phyloP scores from a whole-genome alignment of 2,329 filamentous ascomycete genomes.

The Xylaria sp. region DNA sequence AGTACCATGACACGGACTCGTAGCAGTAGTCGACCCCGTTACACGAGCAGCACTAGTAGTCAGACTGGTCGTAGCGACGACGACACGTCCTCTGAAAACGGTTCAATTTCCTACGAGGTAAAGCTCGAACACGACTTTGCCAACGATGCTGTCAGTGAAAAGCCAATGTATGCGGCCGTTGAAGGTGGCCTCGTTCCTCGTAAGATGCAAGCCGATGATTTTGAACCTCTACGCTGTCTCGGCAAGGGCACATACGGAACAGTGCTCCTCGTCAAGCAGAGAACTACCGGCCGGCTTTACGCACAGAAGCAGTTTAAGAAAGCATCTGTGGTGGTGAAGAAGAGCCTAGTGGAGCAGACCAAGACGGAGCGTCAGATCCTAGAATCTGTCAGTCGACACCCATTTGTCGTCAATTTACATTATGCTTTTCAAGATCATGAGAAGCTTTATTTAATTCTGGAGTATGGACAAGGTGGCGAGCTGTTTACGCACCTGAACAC shows the following conservation, averaged over 20 bases:
- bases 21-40: slow-evolving; percentile 61
- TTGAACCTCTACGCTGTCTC: slow-evolving; percentile 87
- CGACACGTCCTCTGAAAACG: slow-evolving; percentile 71
- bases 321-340: slow-evolving; percentile 91
- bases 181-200: slow-evolving; percentile 63
- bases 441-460: slow-evolving; percentile 95
- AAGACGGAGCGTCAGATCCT: slow-evolving; percentile 95
- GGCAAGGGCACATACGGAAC: slow-evolving; percentile 97
- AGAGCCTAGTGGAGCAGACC: slow-evolving; percentile 94
- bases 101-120: slow-evolving; percentile 80
- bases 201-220: slow-evolving; percentile 93
- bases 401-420: slow-evolving; percentile 96
- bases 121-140: slow-evolving; percentile 84
- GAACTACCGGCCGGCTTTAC: slow-evolving; percentile 83
- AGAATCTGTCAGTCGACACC: slow-evolving; percentile 94
- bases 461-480: slow-evolving; percentile 97
- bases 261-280: slow-evolving; percentile 90
- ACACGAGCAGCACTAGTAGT: slow-evolving; percentile 58
- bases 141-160: slow-evolving; percentile 64
- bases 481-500: slow-evolving; percentile 93
- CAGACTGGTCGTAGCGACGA: slow-evolving; percentile 63
- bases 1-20: slow-evolving; percentile 62
- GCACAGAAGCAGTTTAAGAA: slow-evolving; percentile 99
- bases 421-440: slow-evolving; percentile 99
- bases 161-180: slow-evolving; percentile 44